Base-by-base conservation (phyloP, 768 basidiomycete species). In the Dioszegia crocea region DNA sequence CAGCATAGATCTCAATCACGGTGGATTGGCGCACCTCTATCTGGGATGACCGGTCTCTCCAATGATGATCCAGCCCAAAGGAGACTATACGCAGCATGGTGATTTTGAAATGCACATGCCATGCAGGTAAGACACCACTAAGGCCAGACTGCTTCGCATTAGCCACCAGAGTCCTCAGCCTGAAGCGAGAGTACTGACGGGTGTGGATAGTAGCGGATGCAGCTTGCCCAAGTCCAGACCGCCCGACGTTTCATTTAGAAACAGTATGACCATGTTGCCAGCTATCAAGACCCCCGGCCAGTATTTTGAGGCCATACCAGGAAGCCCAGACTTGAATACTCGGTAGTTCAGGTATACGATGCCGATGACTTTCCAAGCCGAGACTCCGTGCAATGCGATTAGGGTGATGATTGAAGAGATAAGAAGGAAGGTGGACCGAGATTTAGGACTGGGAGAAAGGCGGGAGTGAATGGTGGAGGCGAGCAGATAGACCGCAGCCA, bases 81-180 rank as follows among this genome's bases (percentile, higher is more conserved):
- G 92, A 93, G 5, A 99, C 82, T 14, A 97, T 81, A 30, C 94
- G 84, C 40, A 98, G 81, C 88, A 93, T 93, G 2, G 92, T 91
- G 65, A 98, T 91, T 75, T 98, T 98, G 81, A 94, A 98, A 65
- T 80, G 84, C 66, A 98, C 81, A 65, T 97, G 84, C 96, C 96
- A 99, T 19, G 91, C 82, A 11, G 92, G 88, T 61, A 93, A 87
- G 17, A 89, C 78, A 5, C 96, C 96, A 6, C 38, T 46, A 36
- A 70, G 62, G 0, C 46, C 47, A 52, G 79, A n/a, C n/a, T n/a
- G 73, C 82, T 79, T 64, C 82, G 23, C 19, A 52, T 59, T 43
- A 59, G 56, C 29, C 16, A 47, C 21, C 8, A 33, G 8, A 33
- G 6, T 14, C 31, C 44, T n/a, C n/a, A n/a, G 9, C 21, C 21